These are phyloP conservation scores for Talinum fruticosum DNA, from an alignment of 148 eudicot genomes.

Conservation along the genomic window DNA sequence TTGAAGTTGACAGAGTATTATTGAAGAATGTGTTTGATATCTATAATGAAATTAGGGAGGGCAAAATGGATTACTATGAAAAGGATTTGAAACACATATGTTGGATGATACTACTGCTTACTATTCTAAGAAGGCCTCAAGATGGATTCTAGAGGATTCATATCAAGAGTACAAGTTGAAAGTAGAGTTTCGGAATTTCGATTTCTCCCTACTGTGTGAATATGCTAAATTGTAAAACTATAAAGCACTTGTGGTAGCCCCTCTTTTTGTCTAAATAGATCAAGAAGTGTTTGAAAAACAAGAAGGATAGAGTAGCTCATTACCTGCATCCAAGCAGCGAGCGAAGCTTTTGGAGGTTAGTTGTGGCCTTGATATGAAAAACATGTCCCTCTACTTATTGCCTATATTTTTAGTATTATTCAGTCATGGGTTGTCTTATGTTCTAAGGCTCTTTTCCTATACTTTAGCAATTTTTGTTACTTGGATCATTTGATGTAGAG, in stretches of 20 bases:
- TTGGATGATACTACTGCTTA: conserved; percentile 74
- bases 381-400: background rate
- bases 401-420: background rate
- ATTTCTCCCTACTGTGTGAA: background rate
- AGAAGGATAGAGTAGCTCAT: conserved; percentile 83
- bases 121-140: conserved; percentile 85
- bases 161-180: conserved; percentile 93
- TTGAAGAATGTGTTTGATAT: conserved; percentile 89
- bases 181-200: conserved; percentile 29
- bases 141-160: conserved; percentile 85
- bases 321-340: conserved; percentile 89
- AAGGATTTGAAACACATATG: conserved; percentile 76
- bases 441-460: background rate
- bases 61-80: conserved; percentile 70
- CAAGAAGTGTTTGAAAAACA: conserved; percentile 85
- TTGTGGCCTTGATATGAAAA: conserved; percentile 8
- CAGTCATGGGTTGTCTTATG: background rate
- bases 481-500: conserved; percentile 30
- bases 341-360: conserved; percentile 89
- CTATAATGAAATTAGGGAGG: conserved; percentile 90
- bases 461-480: background rate
- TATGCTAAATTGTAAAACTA: background rate
- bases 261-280: conserved; percentile 43
- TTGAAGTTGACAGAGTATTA: conserved; percentile 75
- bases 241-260: background rate